Conservation (phyloP, 805 yeast species). For the Lipomyces spencermartinsiae region DNA sequence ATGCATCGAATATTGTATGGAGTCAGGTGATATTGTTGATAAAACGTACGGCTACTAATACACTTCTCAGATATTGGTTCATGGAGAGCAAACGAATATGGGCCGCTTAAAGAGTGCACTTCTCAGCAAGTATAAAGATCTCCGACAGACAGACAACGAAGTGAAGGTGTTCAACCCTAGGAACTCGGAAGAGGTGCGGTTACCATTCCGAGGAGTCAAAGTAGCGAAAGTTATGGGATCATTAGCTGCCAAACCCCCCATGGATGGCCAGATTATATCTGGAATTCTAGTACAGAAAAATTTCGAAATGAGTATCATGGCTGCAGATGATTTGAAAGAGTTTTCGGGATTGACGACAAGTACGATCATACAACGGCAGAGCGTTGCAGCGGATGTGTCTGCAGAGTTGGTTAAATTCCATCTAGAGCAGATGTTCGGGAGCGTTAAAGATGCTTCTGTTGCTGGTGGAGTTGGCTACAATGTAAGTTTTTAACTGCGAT, state of each 20-base stretch:
- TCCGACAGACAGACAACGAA: conserved; percentile 86
- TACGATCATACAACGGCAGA: conserved; percentile 79
- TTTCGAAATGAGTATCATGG: conserved; percentile 82
- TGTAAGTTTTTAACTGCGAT: conserved; percentile 43
- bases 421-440: conserved; percentile 93
- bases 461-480: conserved; percentile 46
- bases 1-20: conserved; percentile 74
- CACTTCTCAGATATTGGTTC: conserved; percentile 65
- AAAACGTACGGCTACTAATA: background rate
- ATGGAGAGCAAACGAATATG: conserved; percentile 98
- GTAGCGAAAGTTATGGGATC: conserved; percentile 77
- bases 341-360: conserved; percentile 87
- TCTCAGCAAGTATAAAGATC: conserved; percentile 78
- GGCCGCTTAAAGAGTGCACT: conserved; percentile 94
- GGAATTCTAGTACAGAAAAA: conserved; percentile 93
- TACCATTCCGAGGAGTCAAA: conserved; percentile 82
- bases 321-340: conserved; percentile 86
- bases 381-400: conserved; percentile 77
- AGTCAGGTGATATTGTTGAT: background rate
- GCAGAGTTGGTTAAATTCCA: conserved; percentile 86
- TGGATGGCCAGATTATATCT: conserved; percentile 58
- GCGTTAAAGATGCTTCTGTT: conserved; percentile 66
- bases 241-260: conserved; percentile 57
- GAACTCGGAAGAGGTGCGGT: conserved; percentile 78
- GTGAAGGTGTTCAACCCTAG: conserved; percentile 91